Base-by-base conservation (phyloP, 768 basidiomycete species). In the Auriculariales sp. region DNA sequence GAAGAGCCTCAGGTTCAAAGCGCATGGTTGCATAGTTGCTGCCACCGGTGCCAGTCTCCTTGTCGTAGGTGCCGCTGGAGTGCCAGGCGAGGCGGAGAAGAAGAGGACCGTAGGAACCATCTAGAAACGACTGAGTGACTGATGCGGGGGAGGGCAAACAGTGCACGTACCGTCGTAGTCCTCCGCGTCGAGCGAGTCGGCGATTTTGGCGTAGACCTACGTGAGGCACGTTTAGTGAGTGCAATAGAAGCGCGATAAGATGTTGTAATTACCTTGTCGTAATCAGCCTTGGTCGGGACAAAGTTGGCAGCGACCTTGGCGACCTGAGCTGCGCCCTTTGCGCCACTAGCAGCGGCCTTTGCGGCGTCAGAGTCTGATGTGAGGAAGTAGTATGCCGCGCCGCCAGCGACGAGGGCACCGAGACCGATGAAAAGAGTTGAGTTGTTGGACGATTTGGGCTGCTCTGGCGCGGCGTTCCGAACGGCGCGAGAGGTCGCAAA, bases 21-120 rank as follows among this genome's bases (percentile, higher is more conserved):
- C 94, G 85, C 94, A 99, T 99, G 22, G 94, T 97, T 2, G 95
- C 94, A 56, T 89, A 92, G 75, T 99, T 97, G 72, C 88, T 84
- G 66, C 88, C 87, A 53, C 88, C 87, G 14, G 81, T 79, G 52
- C 75, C 75, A 39, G 73, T 67, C 0, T 75, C 74, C 69, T 86
- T 85, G 68, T 94, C 88, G 57, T 87, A 93, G 1, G 92, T 95
- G 47, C 92, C 92, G 33, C 88, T 83, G n/a, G 81, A 59, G 66
- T 95, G 92, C 92, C 92, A 95, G 17, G 90, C 92, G 47, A 95
- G 78, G 59, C 92, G 87, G 49, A 95, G 71, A 51, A 93, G 59
- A 48, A 94, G 78, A 34, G 92, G 91, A 12, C 80, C 91, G 55
- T 81, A 93, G 3, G 87, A 90, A 19, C 90, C 90, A 60, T 92